Evolutionary conservation across 2,329 filamentous ascomycete genomes (phyloP), one percentile per base, ranked within the genome.

Genomic region (Cladobotryum protrusum): DNA sequence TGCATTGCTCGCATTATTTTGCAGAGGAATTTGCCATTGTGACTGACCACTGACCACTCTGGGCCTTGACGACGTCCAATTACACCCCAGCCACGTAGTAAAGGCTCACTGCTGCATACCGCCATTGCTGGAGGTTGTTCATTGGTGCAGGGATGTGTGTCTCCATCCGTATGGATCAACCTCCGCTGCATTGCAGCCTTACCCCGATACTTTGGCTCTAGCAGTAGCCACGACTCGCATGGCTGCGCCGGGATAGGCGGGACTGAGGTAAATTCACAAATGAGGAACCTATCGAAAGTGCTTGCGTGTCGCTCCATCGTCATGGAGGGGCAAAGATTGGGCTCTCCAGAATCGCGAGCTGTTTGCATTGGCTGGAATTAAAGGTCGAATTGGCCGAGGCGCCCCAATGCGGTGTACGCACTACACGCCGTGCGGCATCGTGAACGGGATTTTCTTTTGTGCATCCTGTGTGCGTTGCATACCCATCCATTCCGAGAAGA

Each of bases 121-220:
- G 50, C 43, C 43, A 43, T 43, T 52, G 49, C 17, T 48, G 50
- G 50, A 48, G 36, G 18, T 17, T 18, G 15, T 13, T 36, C 11
- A 52, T 52, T 52, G 50, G 50, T 32, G 39, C 36, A 8, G 18
- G 9, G 17, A 15, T 13, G 40, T 36, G 20, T 20, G 45, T 45
- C 49, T 45, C 36, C 49, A 48, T 45, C 17, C 34, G 41, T 35
- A 40, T 46, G 42, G 35, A 37, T 46, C 43, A 43, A 43, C 24
- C 43, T 41, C 43, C 42, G 36, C 48, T 52, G 50, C 42, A 48
- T 52, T 52, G 50, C 50, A 52, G 50, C 50, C 50, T 48, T 52
- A 52, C 33, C 45, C 20, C 19, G 33, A 52, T 29, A 52, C 42
- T 39, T 46, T 48, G 50, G 50, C 19, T 39, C 32, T 39, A 19